Conservation (phyloP, 805 yeast species). For the Brettanomyces anomalus region DNA sequence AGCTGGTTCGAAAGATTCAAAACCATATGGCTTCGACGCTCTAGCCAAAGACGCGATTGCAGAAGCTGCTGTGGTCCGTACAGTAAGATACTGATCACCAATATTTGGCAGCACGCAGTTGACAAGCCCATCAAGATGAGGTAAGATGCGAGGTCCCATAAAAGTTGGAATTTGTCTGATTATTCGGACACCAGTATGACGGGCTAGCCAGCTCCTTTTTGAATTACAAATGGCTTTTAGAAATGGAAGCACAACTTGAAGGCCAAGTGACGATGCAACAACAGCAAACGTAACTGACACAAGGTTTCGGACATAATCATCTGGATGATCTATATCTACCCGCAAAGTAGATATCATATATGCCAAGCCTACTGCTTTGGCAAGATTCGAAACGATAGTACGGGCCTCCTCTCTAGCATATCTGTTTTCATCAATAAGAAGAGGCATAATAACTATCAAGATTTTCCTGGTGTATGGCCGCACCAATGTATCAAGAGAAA, state of each 20-base stretch:
- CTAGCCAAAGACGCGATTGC: slow-evolving; percentile 73
- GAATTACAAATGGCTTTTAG: slow-evolving; percentile 71
- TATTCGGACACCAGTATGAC: slow-evolving; percentile 73
- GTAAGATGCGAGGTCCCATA: slow-evolving; percentile 66
- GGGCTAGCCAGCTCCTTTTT: slow-evolving; percentile 69
- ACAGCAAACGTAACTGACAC: slow-evolving; percentile 79
- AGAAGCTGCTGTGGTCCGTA: slow-evolving; percentile 61
- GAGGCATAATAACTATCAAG: slow-evolving; percentile 66
- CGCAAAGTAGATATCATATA: slow-evolving; percentile 71
- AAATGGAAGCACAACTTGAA: slow-evolving; percentile 67
- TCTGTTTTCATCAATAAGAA: slow-evolving; percentile 70
- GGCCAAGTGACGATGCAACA: slow-evolving; percentile 71
- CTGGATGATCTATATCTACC: slow-evolving; percentile 75
- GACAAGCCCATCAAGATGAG: slow-evolving; percentile 59
- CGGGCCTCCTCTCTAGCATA: slow-evolving; percentile 71
- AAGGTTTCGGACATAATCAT: slow-evolving; percentile 69
- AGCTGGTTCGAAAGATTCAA: slow-evolving; percentile 70
- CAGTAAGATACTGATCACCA: slow-evolving; percentile 57
- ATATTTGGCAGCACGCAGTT: slow-evolving; percentile 50
- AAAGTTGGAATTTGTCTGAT: slow-evolving; percentile 67
- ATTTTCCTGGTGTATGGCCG: slow-evolving; percentile 70
- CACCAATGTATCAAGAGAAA: slow-evolving; percentile 53
- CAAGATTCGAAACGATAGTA: slow-evolving; percentile 63
- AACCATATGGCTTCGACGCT: slow-evolving; percentile 79
- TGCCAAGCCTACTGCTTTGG: slow-evolving; percentile 77